These are phyloP conservation scores for Aureobasidium namibiae DNA, from an alignment of 2,329 filamentous ascomycete genomes.

Conservation along the genomic window DNA sequence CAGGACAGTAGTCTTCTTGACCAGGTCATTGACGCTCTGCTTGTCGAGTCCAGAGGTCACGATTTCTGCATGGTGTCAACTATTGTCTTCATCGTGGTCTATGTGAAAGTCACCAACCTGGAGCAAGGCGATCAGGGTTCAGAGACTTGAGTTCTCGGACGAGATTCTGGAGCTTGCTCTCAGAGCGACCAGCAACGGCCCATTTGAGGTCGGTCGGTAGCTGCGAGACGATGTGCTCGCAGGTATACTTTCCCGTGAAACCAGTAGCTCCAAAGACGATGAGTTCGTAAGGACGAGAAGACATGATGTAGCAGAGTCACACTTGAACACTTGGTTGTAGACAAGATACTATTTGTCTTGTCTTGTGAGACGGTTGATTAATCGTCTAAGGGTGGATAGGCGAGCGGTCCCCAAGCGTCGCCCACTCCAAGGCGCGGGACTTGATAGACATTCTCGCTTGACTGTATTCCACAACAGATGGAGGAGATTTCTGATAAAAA, in stretches of 20 bases:
- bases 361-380: background rate
- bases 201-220: conserved; percentile 73
- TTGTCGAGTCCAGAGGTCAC: conserved; percentile 41
- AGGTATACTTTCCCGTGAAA: conserved; percentile 72
- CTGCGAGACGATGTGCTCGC: conserved; percentile 63
- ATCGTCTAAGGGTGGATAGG: background rate
- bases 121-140: conserved; percentile 61
- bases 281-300: conserved; percentile 50
- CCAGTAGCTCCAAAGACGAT: conserved; percentile 64
- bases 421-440: background rate
- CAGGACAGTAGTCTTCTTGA: conserved; percentile 48
- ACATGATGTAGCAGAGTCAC: background rate
- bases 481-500: background rate
- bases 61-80: conserved; percentile 18
- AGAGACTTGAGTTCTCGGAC: conserved; percentile 57
- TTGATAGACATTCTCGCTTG: background rate
- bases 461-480: background rate
- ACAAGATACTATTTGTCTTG: background rate
- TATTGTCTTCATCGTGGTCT: background rate
- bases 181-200: conserved; percentile 80
- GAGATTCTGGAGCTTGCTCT: conserved; percentile 62
- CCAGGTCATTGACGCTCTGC: conserved; percentile 43
- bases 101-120: conserved; percentile 44
- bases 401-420: conserved; percentile 2
- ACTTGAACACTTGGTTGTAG: background rate